These are phyloP conservation scores for Lipomyces yamanashiensis DNA, from an alignment of 805 yeast species.

Conservation along the genomic window DNA sequence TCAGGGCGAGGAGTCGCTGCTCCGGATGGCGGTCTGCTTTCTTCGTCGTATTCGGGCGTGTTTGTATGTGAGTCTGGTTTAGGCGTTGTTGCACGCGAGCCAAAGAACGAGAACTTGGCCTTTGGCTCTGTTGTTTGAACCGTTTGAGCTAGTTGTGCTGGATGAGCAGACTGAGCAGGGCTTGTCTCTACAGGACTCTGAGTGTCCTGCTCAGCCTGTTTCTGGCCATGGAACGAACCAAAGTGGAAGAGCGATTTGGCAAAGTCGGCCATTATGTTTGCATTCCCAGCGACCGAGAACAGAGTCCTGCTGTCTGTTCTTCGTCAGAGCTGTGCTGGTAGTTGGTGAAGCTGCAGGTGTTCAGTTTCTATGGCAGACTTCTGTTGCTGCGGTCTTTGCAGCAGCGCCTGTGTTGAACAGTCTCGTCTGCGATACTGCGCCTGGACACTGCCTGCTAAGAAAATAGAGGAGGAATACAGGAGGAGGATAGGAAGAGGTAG, in stretches of 20 bases:
- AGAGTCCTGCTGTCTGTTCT: not conserved
- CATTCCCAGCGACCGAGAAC: not conserved
- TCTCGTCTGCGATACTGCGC: no score
- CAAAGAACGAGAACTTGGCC: slow-evolving; percentile 26
- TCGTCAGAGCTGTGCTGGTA: no score
- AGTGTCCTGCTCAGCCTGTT: not conserved
- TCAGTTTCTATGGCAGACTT: no score
- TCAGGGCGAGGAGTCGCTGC: slow-evolving; percentile 31
- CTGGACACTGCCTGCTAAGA: no score
- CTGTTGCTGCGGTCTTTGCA: no score
- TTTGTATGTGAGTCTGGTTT: not conserved
- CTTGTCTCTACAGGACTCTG: no score
- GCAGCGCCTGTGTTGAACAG: no score
- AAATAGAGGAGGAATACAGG: no score
- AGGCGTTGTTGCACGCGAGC: slow-evolving; percentile 22
- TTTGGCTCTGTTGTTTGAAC: slow-evolving; percentile 5
- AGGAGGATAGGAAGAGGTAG: not conserved
- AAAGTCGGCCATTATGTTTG: slow-evolving; percentile 33
- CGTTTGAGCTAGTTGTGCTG: no score
- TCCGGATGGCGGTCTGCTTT: slow-evolving; percentile 1
- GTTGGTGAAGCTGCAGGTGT: no score
- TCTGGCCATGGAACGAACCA: slow-evolving; percentile 28
- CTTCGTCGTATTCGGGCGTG: not conserved
- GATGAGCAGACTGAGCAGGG: no score
- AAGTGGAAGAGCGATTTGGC: slow-evolving; percentile 37